Base-by-base conservation (phyloP, 2,329 filamentous ascomycete genomes). In the Fusarium multiceps region DNA sequence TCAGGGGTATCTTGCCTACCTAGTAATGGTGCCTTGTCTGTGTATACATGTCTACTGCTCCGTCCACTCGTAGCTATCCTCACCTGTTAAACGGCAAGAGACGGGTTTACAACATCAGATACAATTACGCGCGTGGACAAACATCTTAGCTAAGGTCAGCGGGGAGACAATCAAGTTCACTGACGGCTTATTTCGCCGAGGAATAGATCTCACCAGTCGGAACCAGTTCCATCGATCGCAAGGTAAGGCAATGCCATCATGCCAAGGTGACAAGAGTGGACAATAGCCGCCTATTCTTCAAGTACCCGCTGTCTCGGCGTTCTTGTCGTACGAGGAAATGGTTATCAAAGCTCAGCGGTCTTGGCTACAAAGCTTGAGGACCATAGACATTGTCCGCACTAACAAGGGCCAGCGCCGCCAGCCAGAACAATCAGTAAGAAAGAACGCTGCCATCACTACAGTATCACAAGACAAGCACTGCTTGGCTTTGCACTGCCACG, bases 401-500 rank as follows among this genome's bases (percentile, higher is more conserved):
- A 55, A 56, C 54, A 21, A 42, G 20, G 46, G n/a, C 18, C 11
- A n/a, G n/a, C n/a, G n/a, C n/a, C n/a, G n/a, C n/a, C n/a, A 13
- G 34, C 16, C 25, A 27, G 9, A 27, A 59, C 47, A 45, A 41
- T 30, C 25, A 27, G 47, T 49, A 20, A 30, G 37, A 59, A n/a
- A 45, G 43, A 41, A 25, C 46, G 16, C 47, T 42, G 27, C 4
- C 27, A 28, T 27, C 27, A 11, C 27, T 27, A 11, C 27, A 27
- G 25, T 28, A 20, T 32, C 53, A 55, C 28, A 48, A 48, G 54
- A 53, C 54, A 56, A 49, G 30, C 37, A 32, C 43, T 40, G 37
- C 54, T 45, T 61, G 45, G 51, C 49, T 48, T 53, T 75, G 73
- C 73, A 75, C 73, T 72, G 73, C 73, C 73, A 73, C 73, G 60